Conservation (phyloP, 495 filamentous ascomycete species). For the Neurospora sp. region DNA sequence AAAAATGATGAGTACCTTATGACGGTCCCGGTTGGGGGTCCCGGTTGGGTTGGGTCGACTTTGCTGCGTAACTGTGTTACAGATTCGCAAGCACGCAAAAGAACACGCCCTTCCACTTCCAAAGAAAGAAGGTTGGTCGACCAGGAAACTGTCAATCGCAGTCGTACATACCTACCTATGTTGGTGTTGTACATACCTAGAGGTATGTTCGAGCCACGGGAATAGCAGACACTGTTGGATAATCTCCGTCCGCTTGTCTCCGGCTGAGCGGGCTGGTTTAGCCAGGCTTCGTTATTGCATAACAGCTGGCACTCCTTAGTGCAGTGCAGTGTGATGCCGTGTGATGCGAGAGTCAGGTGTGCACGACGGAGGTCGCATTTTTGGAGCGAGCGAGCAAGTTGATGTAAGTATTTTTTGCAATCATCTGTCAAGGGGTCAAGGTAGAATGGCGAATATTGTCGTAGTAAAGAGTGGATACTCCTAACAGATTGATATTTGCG, state of each 20-base stretch:
- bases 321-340: background rate
- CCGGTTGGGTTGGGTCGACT: too few species aligned
- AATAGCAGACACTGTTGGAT: background rate
- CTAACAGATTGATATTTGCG: background rate
- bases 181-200: too few species aligned
- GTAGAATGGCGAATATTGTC: background rate
- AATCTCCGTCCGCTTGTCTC: background rate
- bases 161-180: too few species aligned
- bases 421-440: background rate
- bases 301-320: background rate
- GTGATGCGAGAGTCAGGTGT: background rate
- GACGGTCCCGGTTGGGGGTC: background rate
- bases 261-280: background rate
- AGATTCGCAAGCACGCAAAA: background rate
- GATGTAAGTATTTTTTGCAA: too few species aligned
- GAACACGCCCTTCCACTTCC: background rate
- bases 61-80: too few species aligned
- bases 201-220: background rate
- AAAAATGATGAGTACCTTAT: background rate
- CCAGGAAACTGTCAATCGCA: too few species aligned
- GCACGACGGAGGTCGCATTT: background rate
- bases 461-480: background rate
- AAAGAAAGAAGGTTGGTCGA: background rate
- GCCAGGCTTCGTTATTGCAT: background rate
- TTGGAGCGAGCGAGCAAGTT: background rate